Evolutionary conservation across 1,284 basidiomycete genomes (phyloP), one percentile per base, ranked within the genome.

Genomic region (Pseudozyma hubeiensis): DNA sequence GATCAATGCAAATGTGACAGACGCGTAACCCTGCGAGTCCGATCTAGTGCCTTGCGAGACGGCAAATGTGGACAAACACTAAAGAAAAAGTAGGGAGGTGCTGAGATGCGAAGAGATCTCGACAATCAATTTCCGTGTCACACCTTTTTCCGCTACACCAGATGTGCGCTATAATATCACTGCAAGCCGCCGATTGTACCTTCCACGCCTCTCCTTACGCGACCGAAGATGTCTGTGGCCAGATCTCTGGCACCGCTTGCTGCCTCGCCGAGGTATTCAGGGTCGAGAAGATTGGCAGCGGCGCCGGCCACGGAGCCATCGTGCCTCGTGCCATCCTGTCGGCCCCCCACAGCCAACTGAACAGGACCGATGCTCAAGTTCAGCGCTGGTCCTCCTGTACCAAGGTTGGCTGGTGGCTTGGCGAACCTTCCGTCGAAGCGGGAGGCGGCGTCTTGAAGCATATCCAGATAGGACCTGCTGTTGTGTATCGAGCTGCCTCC

Each of bases 401-500:
- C 62, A 7, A 70, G 53, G 29, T 74, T 65, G n/a, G 66, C 46
- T 6, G 77, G 75, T 9, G 80, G 75, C n/a, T 75, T 68, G 16
- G 78, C 62, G 10, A 81, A 56, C 19, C 58, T 40, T 11, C 61
- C 41, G 16, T 79, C 77, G 34, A 82, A 81, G 13, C 72, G 69
- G 10, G 78, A 67, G 4, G 81, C 81, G 3, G 79, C 74, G 47
- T 81, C 73, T 53, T 81, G 79, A 9, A 83, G 49, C 75, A 83
- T 78, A 49, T 78, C 74, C 37, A 84, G 67, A 45, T 78, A 84
- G 7, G 76, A 63, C 35, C 33, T 56, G 37, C 73, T 76, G 65
- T 79, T 79, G 63, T 79, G 82, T 40, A 84, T 60, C 13, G 75
- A 79, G 17, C 71, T 80, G 39, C 82, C 82, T 17, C 82, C 82